Evolutionary conservation across 1,284 basidiomycete species (phyloP).

Genomic region (Porogramme epimiltina): DNA sequence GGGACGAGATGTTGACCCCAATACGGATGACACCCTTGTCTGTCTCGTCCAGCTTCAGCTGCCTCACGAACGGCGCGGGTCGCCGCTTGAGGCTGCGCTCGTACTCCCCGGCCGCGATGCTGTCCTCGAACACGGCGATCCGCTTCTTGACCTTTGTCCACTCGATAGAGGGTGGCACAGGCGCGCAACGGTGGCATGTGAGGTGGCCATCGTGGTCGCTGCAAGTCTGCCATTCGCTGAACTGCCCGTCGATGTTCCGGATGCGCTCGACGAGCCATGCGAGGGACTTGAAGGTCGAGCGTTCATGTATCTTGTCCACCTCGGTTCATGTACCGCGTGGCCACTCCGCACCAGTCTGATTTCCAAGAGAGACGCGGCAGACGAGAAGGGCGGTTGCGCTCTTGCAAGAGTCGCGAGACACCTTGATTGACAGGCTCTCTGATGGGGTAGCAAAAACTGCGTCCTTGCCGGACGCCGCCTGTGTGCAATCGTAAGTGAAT

Average conservation of each 20-base stretch:
- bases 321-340: conserved; percentile 72
- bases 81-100: conserved; percentile 87
- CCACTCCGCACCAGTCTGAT: conserved; percentile 78
- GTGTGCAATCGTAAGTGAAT: conserved; percentile 8
- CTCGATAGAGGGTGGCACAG: conserved; percentile 70
- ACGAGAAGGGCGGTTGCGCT: conserved; percentile 80
- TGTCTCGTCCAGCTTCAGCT: conserved; percentile 74
- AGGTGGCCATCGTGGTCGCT: conserved; percentile 41
- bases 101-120: conserved; percentile 81
- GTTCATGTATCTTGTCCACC: conserved; percentile 85
- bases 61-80: conserved; percentile 86
- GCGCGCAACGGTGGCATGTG: conserved; percentile 79
- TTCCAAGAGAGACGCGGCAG: conserved; percentile 69
- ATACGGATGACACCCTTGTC: conserved; percentile 76
- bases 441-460: conserved; percentile 71
- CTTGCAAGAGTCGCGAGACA: conserved; percentile 63
- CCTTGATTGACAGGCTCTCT: conserved; percentile 51
- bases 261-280: conserved; percentile 89
- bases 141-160: conserved; percentile 69
- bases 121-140: conserved; percentile 79
- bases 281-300: conserved; percentile 76
- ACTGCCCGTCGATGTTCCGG: conserved; percentile 67
- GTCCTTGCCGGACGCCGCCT: conserved; percentile 57
- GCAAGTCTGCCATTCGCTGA: conserved; percentile 61
- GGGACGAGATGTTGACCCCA: conserved; percentile 85